These are phyloP conservation scores for Leccinum broughii DNA, from an alignment of 768 basidiomycete species.

Conservation along the genomic window DNA sequence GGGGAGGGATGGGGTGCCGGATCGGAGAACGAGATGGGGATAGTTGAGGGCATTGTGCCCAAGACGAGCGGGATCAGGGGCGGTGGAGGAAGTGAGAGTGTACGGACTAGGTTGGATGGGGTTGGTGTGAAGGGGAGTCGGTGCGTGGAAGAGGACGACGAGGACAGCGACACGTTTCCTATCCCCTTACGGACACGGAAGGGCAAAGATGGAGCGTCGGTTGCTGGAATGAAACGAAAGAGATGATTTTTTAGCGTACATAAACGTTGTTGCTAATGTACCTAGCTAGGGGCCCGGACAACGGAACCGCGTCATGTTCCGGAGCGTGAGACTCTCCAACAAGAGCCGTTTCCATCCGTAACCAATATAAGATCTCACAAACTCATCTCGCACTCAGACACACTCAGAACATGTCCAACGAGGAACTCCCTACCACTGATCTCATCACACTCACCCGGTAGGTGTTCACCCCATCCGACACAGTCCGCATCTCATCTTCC, in stretches of 20 bases:
- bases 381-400: not conserved
- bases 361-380: slow-evolving; percentile 8
- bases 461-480: slow-evolving; percentile 18
- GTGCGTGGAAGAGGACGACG: slow-evolving; percentile 57
- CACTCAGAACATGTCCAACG: slow-evolving; percentile 34
- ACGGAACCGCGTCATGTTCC: slow-evolving; percentile 18
- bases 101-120: slow-evolving; percentile 14
- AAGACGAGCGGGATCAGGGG: slow-evolving; percentile 66
- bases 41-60: slow-evolving; percentile 52
- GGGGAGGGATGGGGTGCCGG: slow-evolving; percentile 42
- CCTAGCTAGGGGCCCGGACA: not conserved
- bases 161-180: slow-evolving; percentile 70
- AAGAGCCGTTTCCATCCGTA: slow-evolving; percentile 23
- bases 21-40: slow-evolving; percentile 53
- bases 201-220: slow-evolving; percentile 50
- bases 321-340: slow-evolving; percentile 27
- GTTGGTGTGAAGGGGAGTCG: slow-evolving; percentile 18
- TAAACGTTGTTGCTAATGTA: slow-evolving; percentile 18
- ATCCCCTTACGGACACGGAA: slow-evolving; percentile 70
- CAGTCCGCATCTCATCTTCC: slow-evolving; percentile 5
- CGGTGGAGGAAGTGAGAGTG: slow-evolving; percentile 28
- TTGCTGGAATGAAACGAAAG: slow-evolving; percentile 63
- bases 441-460: slow-evolving; percentile 93
- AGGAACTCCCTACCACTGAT: slow-evolving; percentile 79
- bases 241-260: slow-evolving; percentile 37